A percentile compares a stretch with the other conserved stretches of the same genome.
These are phyloP conservation scores for Lycium ferocissimum DNA, from an alignment of 257 asterid species.

Conservation along the genomic window DNA sequence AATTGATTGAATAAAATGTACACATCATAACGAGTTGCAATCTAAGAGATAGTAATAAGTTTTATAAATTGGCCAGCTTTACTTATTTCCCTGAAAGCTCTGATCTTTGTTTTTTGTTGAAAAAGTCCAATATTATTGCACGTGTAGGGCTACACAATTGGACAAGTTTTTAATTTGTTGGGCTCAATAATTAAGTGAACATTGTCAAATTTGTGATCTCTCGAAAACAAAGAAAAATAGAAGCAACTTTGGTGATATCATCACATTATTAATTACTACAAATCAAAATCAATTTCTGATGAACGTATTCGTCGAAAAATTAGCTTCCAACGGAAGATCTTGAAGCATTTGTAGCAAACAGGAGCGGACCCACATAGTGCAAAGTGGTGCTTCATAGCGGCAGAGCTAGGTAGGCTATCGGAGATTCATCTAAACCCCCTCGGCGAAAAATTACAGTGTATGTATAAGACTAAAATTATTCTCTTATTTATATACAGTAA, in stretches of 20 bases:
- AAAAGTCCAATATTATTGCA: neutral
- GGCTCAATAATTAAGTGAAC: neutral
- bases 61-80: neutral
- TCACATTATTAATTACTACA: neutral
- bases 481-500: too few species aligned
- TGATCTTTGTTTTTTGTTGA: neutral
- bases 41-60: neutral
- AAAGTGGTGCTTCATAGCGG: too few species aligned
- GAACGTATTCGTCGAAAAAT: neutral
- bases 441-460: too few species aligned
- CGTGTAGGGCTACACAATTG: neutral
- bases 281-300: neutral
- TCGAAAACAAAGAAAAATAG: neutral
- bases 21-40: neutral
- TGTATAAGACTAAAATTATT: too few species aligned
- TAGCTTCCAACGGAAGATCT: neutral
- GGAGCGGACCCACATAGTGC: too few species aligned
- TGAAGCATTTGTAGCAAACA: neutral
- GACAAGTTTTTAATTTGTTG: neutral
- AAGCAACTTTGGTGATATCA: neutral
- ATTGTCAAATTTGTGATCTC: neutral
- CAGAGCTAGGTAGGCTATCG: too few species aligned
- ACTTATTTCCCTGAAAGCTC: neutral
- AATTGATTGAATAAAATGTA: neutral
- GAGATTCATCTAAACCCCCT: too few species aligned